phyloP scores from a whole-genome alignment of 805 yeast species.

The Kregervanrija pseudodelftensis region DNA sequence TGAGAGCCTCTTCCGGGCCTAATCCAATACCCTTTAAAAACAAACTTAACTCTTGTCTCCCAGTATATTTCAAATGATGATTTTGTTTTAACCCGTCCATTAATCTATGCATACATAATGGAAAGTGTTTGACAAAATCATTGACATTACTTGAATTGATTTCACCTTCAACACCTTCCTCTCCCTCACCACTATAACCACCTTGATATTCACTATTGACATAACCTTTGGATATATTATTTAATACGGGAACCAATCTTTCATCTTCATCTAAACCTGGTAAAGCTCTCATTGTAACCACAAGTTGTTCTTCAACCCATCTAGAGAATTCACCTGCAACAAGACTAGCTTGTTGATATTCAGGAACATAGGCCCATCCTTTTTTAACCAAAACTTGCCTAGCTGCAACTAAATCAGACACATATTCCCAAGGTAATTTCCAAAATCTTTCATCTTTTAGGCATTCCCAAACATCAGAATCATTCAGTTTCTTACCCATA shows the following conservation, averaged over 20 bases:
- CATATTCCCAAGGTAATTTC: conserved; percentile 83
- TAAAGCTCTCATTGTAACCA: conserved; percentile 64
- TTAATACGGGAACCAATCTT: conserved; percentile 75
- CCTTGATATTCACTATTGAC: conserved; percentile 42
- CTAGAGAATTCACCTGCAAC: conserved; percentile 62
- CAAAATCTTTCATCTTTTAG: conserved; percentile 61
- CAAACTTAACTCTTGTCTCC: conserved; percentile 77
- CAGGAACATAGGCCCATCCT: conserved; percentile 84
- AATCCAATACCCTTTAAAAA: conserved; percentile 90
- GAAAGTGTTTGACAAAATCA: conserved; percentile 57
- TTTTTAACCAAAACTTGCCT: conserved; percentile 57
- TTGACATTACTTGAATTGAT: conserved; percentile 59
- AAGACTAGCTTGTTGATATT: conserved; percentile 66
- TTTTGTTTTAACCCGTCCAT: conserved; percentile 51
- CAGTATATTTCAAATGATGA: conserved; percentile 74
- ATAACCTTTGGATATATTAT: conserved; percentile 70
- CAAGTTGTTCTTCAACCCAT: conserved; percentile 43
- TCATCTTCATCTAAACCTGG: conserved; percentile 91
- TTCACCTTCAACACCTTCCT: conserved; percentile 25
- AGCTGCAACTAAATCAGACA: conserved; percentile 66
- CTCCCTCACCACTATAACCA: conserved; percentile 4
- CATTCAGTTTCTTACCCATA: conserved; percentile 29
- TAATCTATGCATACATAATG: conserved; percentile 60
- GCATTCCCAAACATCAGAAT: conserved; percentile 46
- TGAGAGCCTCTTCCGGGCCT: conserved; percentile 77